phyloP scores from a whole-genome alignment of 2,329 filamentous ascomycete genomes.

The Fusarium mexicanum region DNA sequence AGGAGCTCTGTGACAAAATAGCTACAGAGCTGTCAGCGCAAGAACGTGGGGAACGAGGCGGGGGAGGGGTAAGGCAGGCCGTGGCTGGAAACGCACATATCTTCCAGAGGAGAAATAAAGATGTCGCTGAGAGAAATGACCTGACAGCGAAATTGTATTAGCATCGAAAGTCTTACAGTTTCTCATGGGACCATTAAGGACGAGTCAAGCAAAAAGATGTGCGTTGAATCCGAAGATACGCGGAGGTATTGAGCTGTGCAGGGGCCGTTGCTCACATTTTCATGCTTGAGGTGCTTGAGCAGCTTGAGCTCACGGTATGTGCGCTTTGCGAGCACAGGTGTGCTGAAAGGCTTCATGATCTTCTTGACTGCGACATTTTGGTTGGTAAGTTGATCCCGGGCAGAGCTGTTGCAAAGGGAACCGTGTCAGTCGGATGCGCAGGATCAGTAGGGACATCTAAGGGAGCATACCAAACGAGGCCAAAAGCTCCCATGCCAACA shows the following conservation, averaged over 20 bases:
- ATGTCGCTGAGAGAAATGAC: conserved; percentile 99
- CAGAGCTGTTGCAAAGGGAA: conserved; percentile 70
- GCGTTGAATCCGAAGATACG: neutral
- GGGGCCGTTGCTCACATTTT: conserved; percentile 74
- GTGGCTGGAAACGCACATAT: conserved; percentile 75
- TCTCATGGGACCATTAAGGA: conserved; percentile 21
- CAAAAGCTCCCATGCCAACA: conserved; percentile 98
- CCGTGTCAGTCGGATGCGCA: conserved; percentile 8
- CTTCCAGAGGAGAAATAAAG: conserved; percentile 98
- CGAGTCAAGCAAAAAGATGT: conserved; percentile 12
- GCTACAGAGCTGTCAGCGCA: conserved; percentile 57
- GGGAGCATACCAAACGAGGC: conserved; percentile 85
- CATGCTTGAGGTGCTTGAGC: conserved; percentile 94
- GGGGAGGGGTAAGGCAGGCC: conserved; percentile 9
- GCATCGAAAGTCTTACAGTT: conserved; percentile 20
- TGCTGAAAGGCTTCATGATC: conserved; percentile 99
- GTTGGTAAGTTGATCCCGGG: conserved; percentile 95
- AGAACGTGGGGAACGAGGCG: conserved; percentile 8
- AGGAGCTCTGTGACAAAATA: conserved; percentile 99
- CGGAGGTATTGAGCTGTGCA: neutral
- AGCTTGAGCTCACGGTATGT: conserved; percentile 98
- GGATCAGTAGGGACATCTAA: conserved; percentile 8
- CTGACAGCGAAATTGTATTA: conserved; percentile 54
- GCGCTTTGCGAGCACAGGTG: conserved; percentile 95
- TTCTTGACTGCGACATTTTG: conserved; percentile 99